Evolutionary conservation across 345 rosid genomes (phyloP), one percentile per base, ranked within the genome.

Genomic region (Jatropha curcas): DNA sequence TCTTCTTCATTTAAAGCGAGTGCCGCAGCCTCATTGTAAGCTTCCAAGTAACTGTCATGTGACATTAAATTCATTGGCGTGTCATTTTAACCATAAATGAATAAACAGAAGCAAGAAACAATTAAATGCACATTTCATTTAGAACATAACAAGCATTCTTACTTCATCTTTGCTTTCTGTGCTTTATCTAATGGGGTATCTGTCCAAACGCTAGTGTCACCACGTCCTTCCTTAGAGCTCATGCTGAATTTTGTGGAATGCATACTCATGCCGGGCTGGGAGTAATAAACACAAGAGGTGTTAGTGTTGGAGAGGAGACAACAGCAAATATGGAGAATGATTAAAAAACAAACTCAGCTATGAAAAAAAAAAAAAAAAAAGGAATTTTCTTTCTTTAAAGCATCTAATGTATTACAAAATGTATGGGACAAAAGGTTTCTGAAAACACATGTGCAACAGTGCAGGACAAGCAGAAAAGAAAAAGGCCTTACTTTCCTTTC

Each of bases 141-240:
- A 22, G 5, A 71, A 68, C 28, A 63, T 35, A 6, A 14, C 10
- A 24, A 56, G 4, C 30, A 17, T 58, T 71, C 84, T 73, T 77
- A 92, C 97, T 87, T 89, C 84, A 79, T 90, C 84, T 94, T 92
- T 64, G 97, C 97, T 79, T 90, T 90, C 74, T 89, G 86, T 60
- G 97, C 95, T 83, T 89, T 86, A 70, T 92, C 97, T 60, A 79
- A 83, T 56, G 98, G 98, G 56, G 93, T 86, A 80, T 90, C 98
- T 2, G 95, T 94, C 98, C 97, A 94, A 16, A 34, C 84, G 60
- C 84, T 86, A n/a, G 97, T 87, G 76, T 94, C 98, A 34, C 97
- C 97, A 0, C 97, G 95, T 33, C 97, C 97, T 83, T 89, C 90
- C 81, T 82, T 92, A 20, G 89, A 3, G 48, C 71, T 74, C 80